phyloP scores from a whole-genome alignment of 2,329 filamentous ascomycete genomes.

The Chaetomiaceae sp. region DNA sequence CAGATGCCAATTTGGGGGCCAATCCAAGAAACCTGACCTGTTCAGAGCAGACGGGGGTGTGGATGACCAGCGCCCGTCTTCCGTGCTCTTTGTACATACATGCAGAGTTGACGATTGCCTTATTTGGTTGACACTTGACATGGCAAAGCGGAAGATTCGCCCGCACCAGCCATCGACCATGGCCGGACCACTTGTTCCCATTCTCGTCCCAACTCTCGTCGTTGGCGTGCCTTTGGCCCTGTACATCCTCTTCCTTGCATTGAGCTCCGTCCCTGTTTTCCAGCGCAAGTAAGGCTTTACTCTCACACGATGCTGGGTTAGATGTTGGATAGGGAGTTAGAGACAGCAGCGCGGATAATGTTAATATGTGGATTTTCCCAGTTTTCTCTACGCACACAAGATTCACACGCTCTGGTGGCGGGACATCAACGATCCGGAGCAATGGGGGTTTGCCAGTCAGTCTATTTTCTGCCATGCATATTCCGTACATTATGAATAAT shows the following conservation, averaged over 20 bases:
- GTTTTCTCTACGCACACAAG: conserved; percentile 79
- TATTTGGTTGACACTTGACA: not conserved
- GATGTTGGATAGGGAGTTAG: too few relatives aligned
- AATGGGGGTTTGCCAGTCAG: conserved; percentile 80
- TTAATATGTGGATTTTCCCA: conserved; percentile 35
- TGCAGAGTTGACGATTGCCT: too few relatives aligned
- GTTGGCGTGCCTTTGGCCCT: conserved; percentile 56
- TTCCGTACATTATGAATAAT: too few relatives aligned
- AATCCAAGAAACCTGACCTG: too few relatives aligned
- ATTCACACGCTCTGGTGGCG: conserved; percentile 63
- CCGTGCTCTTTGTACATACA: too few relatives aligned
- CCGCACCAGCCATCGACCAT: conserved; percentile 5
- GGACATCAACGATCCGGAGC: conserved; percentile 64
- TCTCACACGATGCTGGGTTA: too few relatives aligned
- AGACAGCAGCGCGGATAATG: too few relatives aligned
- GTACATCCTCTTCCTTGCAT: conserved; percentile 62
- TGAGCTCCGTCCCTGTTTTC: conserved; percentile 63
- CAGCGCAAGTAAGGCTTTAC: conserved; percentile 67
- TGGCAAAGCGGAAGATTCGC: not conserved
- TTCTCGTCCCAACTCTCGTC: conserved; percentile 46
- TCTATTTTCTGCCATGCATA: conserved; percentile 4
- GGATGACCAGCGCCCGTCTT: too few relatives aligned
- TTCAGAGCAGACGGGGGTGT: too few relatives aligned
- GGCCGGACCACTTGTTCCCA: conserved; percentile 14
- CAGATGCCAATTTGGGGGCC: too few relatives aligned